These are phyloP conservation scores for Vitis rupestris DNA, from an alignment of 164 flowering plant genomes.

Conservation along the genomic window DNA sequence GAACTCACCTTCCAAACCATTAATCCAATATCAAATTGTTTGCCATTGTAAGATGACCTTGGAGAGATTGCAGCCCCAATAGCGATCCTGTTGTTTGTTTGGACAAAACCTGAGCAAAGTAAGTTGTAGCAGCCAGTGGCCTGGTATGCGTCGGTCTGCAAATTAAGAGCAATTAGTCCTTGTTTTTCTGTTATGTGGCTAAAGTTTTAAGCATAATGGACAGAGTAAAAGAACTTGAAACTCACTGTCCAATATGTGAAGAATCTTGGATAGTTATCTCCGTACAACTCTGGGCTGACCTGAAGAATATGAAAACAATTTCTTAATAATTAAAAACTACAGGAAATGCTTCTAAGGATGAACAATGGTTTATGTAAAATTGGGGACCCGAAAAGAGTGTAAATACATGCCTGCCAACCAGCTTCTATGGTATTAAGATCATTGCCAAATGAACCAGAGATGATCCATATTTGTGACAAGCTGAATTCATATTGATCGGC, in stretches of 20 bases:
- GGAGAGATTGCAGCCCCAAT: conserved; percentile 96
- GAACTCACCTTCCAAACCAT: conserved; percentile 86
- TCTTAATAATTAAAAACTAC: not conserved
- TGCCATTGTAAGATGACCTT: conserved; percentile 54
- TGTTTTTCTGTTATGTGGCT: not conserved
- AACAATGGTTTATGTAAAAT: no score
- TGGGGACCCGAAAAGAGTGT: not conserved
- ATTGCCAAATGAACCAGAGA: conserved; percentile 90
- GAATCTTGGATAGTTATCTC: conserved; percentile 88
- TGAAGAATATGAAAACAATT: conserved; percentile 27
- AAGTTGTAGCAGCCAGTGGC: conserved; percentile 97
- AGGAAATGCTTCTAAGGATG: not conserved
- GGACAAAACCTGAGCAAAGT: conserved; percentile 92
- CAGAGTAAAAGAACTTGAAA: not conserved
- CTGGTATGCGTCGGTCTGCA: conserved; percentile 95
- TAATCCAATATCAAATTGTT: conserved; percentile 84
- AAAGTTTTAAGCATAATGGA: not conserved
- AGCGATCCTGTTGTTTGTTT: conserved; percentile 83
- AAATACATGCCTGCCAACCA: conserved; percentile 88
- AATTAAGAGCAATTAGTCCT: not conserved
- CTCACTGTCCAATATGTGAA: conserved; percentile 99
- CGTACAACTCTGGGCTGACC: conserved; percentile 96
- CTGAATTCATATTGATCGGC: conserved; percentile 77
- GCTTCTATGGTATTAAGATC: conserved; percentile 99
- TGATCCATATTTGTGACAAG: conserved; percentile 95